Base-by-base conservation (phyloP, 202 grass and related monocot genomes). In the Dendrocalamus latiflorus region DNA sequence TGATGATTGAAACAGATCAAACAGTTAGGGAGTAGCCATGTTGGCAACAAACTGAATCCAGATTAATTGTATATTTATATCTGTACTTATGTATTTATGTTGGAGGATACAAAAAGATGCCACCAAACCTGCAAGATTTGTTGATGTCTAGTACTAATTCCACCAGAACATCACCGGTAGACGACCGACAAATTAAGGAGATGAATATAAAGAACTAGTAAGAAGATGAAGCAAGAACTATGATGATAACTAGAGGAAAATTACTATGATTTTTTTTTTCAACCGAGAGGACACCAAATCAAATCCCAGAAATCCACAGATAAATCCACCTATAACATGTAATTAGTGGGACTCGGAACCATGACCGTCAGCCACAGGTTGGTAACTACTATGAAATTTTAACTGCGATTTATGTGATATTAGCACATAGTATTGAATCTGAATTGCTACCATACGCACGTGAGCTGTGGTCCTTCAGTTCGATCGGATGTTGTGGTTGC, bases 381-480 rank as follows among this genome's bases (percentile, higher is more conserved):
- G 3, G 4, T 14, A 12, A 11, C 1, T 34, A 5, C 3, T 20
- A 8, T 3, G 15, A 10, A 68, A 28, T 65, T 74, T 56, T 77
- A 44, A 72, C 58, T 63, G 3, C 1, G 1, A 17, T 28, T 66
- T 25, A 18, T 3, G 16, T 45, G 17, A 14, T 45, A 20, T 3
- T 48, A 77, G 61, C 49, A 36, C 68, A 58, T 64, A 11, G 74
- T 70, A 56, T 51, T 65, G 67, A 39, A 72, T 72, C 77, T 53
- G 78, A 44, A 42, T 60, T 81, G 44, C 58, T 80, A 57, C 37
- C 42, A 74, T 6, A 30, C 26, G 34, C 84, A 73, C 61, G 80
- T 83, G 80, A 88, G 61, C 34, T 61, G 55, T 89, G 87, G 82
- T 85, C 87, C 87, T 81, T 30, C 21, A 17, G 21, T 56, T 65